Evolutionary conservation across 495 filamentous ascomycete genomes (phyloP).

Genomic region (Aspergillus asperescens): DNA sequence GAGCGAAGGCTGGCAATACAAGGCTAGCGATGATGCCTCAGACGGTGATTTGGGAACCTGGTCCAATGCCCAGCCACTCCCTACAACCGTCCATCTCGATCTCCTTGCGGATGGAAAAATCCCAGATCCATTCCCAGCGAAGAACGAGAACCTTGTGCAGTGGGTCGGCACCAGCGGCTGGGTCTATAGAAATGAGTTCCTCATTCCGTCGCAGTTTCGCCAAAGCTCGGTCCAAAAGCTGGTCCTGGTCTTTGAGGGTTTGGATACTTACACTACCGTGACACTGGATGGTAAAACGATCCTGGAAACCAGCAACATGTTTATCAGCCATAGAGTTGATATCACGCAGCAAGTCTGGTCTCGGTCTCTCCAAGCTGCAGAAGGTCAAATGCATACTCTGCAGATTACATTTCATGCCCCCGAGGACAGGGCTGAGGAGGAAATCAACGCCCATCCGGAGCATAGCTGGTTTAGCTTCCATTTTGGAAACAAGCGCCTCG

Average conservation of each 20-base stretch:
- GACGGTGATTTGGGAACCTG: background rate
- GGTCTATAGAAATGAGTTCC: slow-evolving; percentile 64
- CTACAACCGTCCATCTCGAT: slow-evolving; percentile 56
- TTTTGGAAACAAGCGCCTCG: no score
- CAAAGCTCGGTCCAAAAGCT: slow-evolving; percentile 21
- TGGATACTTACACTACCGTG: slow-evolving; percentile 81
- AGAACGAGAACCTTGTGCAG: slow-evolving; percentile 73
- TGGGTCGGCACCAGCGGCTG: slow-evolving; percentile 85
- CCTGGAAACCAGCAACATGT: slow-evolving; percentile 78
- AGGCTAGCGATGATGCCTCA: no score
- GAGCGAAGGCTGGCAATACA: no score
- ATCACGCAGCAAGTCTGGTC: no score
- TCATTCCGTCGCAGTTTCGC: slow-evolving; percentile 43
- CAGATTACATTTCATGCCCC: slow-evolving; percentile 53
- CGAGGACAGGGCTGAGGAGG: slow-evolving; percentile 40
- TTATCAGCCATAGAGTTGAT: slow-evolving; percentile 65
- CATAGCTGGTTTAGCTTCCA: no score
- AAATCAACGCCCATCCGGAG: slow-evolving; percentile 37
- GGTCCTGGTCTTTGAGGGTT: slow-evolving; percentile 65
- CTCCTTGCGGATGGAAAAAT: slow-evolving; percentile 36
- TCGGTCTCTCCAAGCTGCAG: no score
- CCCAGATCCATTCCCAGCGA: slow-evolving; percentile 59
- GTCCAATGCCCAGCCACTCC: background rate
- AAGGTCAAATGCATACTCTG: slow-evolving; percentile 34
- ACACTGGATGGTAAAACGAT: slow-evolving; percentile 65